Evolutionary conservation across 345 rosid species (phyloP), one percentile per base, ranked within the genome.

Genomic region (Cardamine resedifolia): DNA sequence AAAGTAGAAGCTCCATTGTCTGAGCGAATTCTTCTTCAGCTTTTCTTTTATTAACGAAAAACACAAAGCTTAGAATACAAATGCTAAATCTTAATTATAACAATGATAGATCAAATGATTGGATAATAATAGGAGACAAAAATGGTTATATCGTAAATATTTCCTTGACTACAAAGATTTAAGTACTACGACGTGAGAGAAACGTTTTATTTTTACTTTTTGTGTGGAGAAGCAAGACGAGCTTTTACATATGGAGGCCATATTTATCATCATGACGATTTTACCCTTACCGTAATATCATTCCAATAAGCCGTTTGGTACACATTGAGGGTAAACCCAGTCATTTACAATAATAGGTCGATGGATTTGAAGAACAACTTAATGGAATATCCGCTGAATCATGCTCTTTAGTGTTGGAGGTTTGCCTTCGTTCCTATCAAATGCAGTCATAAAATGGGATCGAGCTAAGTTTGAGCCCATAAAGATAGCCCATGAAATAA

Each of bases 381-480:
- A n/a, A 66, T 57, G 63, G 78, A 74, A 74, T 74, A 74, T 74
- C 55, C 78, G 48, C 51, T 59, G 72, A 26, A 73, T 34, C 66
- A 70, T 64, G 33, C 75, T 36, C 27, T 9, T 43, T 19, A 43
- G 19, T 15, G 34, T 70, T 33, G n/a, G 55, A 36, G 36, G 28
- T 66, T 16, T 27, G 5, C 21, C 21, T 7, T 23, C 0, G n/a
- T 23, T 34, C 15, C 27, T 4, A 2, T 14, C 10, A 58, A 16
- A 28, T 60, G 2, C 49, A 38, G 27, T n/a, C n/a, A 27, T 10
- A n/a, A 7, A 50, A 50, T 50, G 59, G 10, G 26, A 9, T 9
- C 30, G 59, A 20, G 8, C 24, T 24, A 12, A 12, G 14, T 27
- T 43, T 2, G 12, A 34, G 62, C 49, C 67, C 45, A 0, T 0